Base-by-base conservation (phyloP, 2,329 filamentous ascomycete species). In the Trichoderma asperellum region DNA sequence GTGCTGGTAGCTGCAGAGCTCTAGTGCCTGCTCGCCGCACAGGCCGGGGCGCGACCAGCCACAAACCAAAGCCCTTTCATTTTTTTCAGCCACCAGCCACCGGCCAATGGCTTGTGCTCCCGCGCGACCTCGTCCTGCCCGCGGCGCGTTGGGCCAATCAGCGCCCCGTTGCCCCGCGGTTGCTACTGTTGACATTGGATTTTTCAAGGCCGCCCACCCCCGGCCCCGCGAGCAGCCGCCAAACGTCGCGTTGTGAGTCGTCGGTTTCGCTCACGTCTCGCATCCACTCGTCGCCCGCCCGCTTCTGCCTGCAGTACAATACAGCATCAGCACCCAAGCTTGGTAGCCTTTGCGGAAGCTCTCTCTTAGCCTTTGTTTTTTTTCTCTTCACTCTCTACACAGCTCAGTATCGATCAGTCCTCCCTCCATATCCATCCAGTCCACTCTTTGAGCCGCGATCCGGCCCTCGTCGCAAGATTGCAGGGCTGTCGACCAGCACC, bases 161-260 rank as follows among this genome's bases (percentile, higher is more conserved):
- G 29, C 73, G 49, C 4, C 16, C 75, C 76, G 88, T 90, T 90
- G 87, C 86, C 74, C 78, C 73, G 85, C 78, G 76, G 86, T 88
- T 87, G 84, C 82, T 76, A 78, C 73, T 87, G 83, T 87, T 87
- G 83, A 86, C 71, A 62, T 74, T 71, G 73, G 70, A 71, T 69
- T 60, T 70, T 71, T 70, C 60, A 53, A 59, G 70, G 64, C 62
- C 70, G 72, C 73, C 73, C 74, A 73, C 73, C 74, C 70, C 71
- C 59, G 35, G 60, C 43, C 49, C 68, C 71, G 70, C 69, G 68
- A 72, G 55, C 49, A 53, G 34, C 70, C 69, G 70, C 68, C 68
- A 72, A 65, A 71, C 69, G 71, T 66, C 73, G 73, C 73, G 73
- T 74, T 71, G 58, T 71, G 72, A 73, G 68, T 73, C 72, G 73